These are phyloP conservation scores for Fusarium nygamai DNA, from an alignment of 2,329 filamentous ascomycete species.

Conservation along the genomic window DNA sequence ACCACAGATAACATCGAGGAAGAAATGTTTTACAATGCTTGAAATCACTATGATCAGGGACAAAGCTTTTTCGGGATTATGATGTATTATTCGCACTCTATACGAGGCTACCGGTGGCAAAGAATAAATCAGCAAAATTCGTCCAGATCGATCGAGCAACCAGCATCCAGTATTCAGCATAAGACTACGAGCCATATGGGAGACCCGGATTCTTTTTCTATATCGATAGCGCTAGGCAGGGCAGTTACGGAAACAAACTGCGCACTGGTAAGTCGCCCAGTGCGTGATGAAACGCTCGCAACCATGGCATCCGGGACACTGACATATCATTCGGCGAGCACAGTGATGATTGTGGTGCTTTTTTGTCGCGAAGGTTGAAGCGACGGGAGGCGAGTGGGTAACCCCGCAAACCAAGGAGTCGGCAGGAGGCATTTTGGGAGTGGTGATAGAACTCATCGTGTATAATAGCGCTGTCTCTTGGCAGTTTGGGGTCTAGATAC, in stretches of 20 bases:
- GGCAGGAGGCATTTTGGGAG: not conserved
- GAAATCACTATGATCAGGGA: too few species aligned
- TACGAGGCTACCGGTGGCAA: too few species aligned
- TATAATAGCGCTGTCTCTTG: not conserved
- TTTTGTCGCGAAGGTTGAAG: not conserved
- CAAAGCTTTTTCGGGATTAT: not conserved
- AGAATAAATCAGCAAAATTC: not conserved
- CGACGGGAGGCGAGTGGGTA: not conserved
- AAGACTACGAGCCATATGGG: not conserved
- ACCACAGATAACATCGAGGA: not conserved
- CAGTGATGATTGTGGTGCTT: not conserved
- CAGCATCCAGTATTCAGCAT: not conserved
- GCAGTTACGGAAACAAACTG: not conserved
- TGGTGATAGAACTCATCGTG: not conserved
- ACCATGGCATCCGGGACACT: not conserved
- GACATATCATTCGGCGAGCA: not conserved
- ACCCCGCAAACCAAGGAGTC: not conserved
- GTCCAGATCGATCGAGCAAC: not conserved
- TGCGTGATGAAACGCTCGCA: not conserved
- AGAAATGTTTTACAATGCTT: not conserved
- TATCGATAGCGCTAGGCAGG: not conserved
- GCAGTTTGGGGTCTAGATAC: too few species aligned
- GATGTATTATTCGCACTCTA: not conserved
- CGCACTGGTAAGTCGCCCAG: not conserved
- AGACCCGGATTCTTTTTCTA: not conserved